Base-by-base conservation (phyloP, 1,139 yeast species). In the Candida sojae region DNA sequence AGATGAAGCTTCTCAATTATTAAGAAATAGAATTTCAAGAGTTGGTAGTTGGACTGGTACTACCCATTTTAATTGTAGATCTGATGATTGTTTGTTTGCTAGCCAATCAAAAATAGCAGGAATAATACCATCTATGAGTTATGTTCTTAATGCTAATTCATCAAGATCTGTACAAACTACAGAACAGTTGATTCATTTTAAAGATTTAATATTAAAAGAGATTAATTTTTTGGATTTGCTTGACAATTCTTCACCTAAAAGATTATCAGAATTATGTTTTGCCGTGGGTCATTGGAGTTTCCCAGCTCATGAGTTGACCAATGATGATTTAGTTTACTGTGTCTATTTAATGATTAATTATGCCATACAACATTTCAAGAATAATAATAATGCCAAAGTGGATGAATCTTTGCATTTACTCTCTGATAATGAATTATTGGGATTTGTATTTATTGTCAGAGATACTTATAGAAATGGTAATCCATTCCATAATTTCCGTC, bases 401-500 rank as follows among this genome's bases (percentile, higher is more conserved):
- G 45, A 36, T 17, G 25, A 29, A 3, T 43, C 43, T 10, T 9
- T 61, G 61, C 49, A 64, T 29, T 54, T 62, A 2, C 66, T 76
- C 5, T 47, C 70, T 12, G 69, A 73, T 32, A 77, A 78, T 57
- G 76, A 75, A 50, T 67, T 87, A 26, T 64, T 83, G 44, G 78
- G 78, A n/a, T 75, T 88, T 54, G 69, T 87, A 29, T 80, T 82
- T 55, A 77, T 81, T 61, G 78, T 86, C 5, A 79, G 96, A 54
- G 88, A 88, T 58, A 80, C 88, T 41, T 93, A 93, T 64, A 84
- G 87, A 60, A 82, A 82, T 56, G 90, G 90, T 2, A 91, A 92
- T 62, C 90, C 93, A 6, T 93, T 92, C 71, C 99, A 93, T 70
- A 92, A 92, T 68, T 93, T 91, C 63, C 82, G 96, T 57, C 99